Evolutionary conservation across 768 basidiomycete species (phyloP), one percentile per base, ranked within the genome.

Genomic region (Pluteus cervinus): DNA sequence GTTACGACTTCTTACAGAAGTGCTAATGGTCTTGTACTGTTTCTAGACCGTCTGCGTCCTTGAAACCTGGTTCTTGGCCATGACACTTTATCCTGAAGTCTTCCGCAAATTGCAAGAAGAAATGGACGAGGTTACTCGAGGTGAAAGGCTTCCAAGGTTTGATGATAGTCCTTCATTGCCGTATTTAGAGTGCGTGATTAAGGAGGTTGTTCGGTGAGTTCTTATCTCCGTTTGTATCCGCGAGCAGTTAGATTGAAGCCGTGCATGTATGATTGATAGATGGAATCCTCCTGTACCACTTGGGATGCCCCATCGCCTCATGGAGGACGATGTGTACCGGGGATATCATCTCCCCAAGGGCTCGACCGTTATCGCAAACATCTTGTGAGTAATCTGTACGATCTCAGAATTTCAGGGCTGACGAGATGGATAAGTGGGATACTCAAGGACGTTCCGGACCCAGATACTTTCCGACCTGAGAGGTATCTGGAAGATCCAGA

Each of bases 31-130:
- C n/a, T n/a, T n/a, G n/a, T n/a, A n/a, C n/a, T n/a, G n/a, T n/a
- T 11, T 42, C 14, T 47, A 79, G 77, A 78, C 73, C 3, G 62
- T 70, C 9, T 66, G 73, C 10, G 58, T 68, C 10, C 52, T 78
- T 25, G 58, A 67, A 25, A 61, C 66, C 3, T 76, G 79, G 48
- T 43, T 75, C 17, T 63, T 77, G 8, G 69, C 75, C 4, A 76
- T 79, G 73, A 57, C 71, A 31, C 58, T 70, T 21, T 50, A 76
- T 50, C 77, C 78, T 12, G 56, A 69, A 3, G 65, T 73, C 12
- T 65, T 71, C 36, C 56, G 52, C 43, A 68, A 64, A 50, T 66
- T 62, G 7, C 78, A 78, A 45, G 56, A 56, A 30, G 73, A 80
- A 51, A 55, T 80, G 26, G 76, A 79, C 51, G 45, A 43, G 32